Conservation (phyloP, 1,284 basidiomycete species). For the Heimioporus retisporus region DNA sequence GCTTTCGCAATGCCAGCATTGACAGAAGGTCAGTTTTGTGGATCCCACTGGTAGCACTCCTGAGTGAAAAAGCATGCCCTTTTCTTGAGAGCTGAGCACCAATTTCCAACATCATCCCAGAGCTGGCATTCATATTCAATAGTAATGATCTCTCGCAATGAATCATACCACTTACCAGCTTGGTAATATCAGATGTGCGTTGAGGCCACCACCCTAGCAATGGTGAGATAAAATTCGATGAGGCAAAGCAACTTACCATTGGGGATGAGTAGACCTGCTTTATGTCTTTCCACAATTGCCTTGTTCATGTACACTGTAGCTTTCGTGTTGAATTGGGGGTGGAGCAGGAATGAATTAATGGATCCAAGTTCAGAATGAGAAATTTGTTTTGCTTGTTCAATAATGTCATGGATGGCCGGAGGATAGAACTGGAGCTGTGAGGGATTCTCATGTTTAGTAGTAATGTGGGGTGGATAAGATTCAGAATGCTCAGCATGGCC, state of each 20-base stretch:
- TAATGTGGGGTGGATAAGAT: neutral
- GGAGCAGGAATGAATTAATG: neutral
- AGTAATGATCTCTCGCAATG: too few species aligned
- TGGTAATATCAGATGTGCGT: neutral
- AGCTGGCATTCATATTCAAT: neutral
- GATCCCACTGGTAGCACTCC: constrained; percentile 9
- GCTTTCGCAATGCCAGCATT: neutral
- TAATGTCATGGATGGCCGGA: neutral
- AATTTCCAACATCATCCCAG: constrained; percentile 7
- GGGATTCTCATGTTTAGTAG: neutral
- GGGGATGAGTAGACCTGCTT: neutral
- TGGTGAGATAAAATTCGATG: neutral
- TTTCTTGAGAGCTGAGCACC: neutral
- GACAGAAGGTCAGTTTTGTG: neutral
- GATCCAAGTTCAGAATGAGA: neutral
- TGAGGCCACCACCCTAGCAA: constrained; percentile 9
- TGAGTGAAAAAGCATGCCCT: neutral
- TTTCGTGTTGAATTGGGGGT: neutral
- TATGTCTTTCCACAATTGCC: neutral
- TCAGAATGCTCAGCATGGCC: neutral
- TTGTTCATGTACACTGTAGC: neutral
- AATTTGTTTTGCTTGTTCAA: constrained; percentile 3
- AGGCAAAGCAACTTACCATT: neutral
- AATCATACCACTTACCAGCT: neutral
- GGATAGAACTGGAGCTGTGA: constrained; percentile 1